Evolutionary conservation across 2,329 filamentous ascomycete species (phyloP).

Genomic region (Exophiala oligosperma): DNA sequence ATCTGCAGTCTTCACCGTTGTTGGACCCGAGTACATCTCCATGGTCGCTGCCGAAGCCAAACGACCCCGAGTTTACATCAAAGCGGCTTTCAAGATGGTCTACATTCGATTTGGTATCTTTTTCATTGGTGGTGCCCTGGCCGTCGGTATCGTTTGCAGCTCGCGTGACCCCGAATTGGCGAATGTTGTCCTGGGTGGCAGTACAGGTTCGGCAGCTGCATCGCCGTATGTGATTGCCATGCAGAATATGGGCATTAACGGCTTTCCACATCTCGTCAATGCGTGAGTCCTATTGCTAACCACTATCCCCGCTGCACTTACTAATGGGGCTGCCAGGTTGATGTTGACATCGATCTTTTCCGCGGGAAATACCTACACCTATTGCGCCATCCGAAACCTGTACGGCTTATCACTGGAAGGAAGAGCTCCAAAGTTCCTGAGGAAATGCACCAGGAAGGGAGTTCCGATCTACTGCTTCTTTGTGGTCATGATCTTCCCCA

Average conservation of each 20-base stretch:
- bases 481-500: slow-evolving; percentile 63
- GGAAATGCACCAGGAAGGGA: slow-evolving; percentile 57
- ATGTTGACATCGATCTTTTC: slow-evolving; percentile 56
- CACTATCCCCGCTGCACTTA: too few relatives aligned
- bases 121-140: slow-evolving; percentile 70
- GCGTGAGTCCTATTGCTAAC: slow-evolving; percentile 46
- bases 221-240: slow-evolving; percentile 66
- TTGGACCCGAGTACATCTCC: slow-evolving; percentile 62
- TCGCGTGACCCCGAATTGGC: slow-evolving; percentile 57
- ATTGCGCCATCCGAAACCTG: slow-evolving; percentile 64
- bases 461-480: slow-evolving; percentile 70
- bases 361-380: slow-evolving; percentile 57
- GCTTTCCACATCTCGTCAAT: slow-evolving; percentile 59
- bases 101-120: slow-evolving; percentile 73
- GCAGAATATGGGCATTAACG: slow-evolving; percentile 53
- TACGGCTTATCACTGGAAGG: slow-evolving; percentile 65
- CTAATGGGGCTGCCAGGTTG: background rate
- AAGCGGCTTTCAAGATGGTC: slow-evolving; percentile 63
- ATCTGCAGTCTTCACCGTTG: slow-evolving; percentile 65
- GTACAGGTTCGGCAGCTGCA: slow-evolving; percentile 49
- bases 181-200: slow-evolving; percentile 46
- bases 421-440: slow-evolving; percentile 52
- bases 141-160: slow-evolving; percentile 68
- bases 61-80: slow-evolving; percentile 61
- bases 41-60: slow-evolving; percentile 65